Evolutionary conservation across 257 asterid species (phyloP).

Genomic region (Ilex asprella): DNA sequence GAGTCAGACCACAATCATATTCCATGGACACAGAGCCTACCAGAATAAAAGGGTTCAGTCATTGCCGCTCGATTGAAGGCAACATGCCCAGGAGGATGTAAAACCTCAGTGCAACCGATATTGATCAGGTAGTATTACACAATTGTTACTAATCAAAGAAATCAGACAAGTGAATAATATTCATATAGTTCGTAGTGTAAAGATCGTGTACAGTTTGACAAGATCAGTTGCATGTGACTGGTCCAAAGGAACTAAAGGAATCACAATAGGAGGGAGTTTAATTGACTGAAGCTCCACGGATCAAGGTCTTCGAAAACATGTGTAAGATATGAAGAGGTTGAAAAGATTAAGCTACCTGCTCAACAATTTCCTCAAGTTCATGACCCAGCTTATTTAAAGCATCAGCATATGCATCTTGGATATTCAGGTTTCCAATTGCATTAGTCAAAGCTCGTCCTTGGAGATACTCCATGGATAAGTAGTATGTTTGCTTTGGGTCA

Average conservation of each 20-base stretch:
- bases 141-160: too few relatives aligned
- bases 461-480: conserved; percentile 96
- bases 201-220: not conserved
- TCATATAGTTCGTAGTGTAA: not conserved
- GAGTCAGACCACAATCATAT: too few relatives aligned
- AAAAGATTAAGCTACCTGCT: conserved; percentile 56
- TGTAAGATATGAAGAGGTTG: conserved; percentile 8
- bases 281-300: not conserved
- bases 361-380: conserved; percentile 77
- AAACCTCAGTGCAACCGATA: too few relatives aligned
- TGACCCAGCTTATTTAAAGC: conserved; percentile 85
- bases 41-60: too few relatives aligned
- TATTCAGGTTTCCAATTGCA: conserved; percentile 88
- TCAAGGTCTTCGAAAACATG: not conserved
- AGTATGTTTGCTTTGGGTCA: conserved; percentile 96
- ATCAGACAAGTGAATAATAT: too few relatives aligned
- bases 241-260: not conserved
- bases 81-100: too few relatives aligned
- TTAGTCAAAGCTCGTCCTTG: conserved; percentile 97
- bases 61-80: too few relatives aligned
- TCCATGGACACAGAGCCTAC: too few relatives aligned
- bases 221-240: not conserved
- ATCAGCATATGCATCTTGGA: conserved; percentile 78
- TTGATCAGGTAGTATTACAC: too few relatives aligned
- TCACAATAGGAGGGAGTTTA: not conserved